Conservation (phyloP, 2,329 filamentous ascomycete species). For the Coniochaeta prunicola region DNA sequence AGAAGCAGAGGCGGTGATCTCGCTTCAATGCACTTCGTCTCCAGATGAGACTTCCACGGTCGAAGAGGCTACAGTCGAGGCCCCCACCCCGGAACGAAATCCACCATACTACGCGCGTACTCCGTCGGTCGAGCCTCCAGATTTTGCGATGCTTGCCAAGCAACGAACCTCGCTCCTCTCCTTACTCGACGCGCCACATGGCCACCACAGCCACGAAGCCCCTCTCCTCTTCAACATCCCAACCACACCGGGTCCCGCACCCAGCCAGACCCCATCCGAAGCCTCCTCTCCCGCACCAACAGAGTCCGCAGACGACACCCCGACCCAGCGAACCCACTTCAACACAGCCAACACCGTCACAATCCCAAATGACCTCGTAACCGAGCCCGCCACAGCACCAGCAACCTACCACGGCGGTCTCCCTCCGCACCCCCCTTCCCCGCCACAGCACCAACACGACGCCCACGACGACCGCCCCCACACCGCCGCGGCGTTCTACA, state of each 20-base stretch:
- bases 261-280: neutral
- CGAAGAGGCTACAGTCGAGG: conserved; percentile 16
- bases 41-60: conserved; percentile 6
- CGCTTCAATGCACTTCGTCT: neutral
- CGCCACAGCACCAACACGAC: conserved; percentile 3
- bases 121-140: conserved; percentile 54
- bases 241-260: conserved; percentile 29
- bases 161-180: conserved; percentile 54
- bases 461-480: conserved; percentile 28
- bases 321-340: neutral
- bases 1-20: conserved; percentile 37
- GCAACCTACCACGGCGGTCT: neutral
- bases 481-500: conserved; percentile 40
- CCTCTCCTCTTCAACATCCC: conserved; percentile 28
- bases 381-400: conserved; percentile 9
- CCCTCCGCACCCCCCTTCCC: conserved; percentile 4
- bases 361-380: conserved; percentile 3
- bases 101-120: conserved; percentile 45
- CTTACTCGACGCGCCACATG: conserved; percentile 49
- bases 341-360: neutral
- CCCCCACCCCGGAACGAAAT: conserved; percentile 24
- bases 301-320: conserved; percentile 7
- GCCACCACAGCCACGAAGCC: conserved; percentile 22
- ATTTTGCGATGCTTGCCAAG: conserved; percentile 46
- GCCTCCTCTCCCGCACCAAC: conserved; percentile 5